Evolutionary conservation across 2,329 filamentous ascomycete genomes (phyloP).

Genomic region (Aphanoascus verrucosus): DNA sequence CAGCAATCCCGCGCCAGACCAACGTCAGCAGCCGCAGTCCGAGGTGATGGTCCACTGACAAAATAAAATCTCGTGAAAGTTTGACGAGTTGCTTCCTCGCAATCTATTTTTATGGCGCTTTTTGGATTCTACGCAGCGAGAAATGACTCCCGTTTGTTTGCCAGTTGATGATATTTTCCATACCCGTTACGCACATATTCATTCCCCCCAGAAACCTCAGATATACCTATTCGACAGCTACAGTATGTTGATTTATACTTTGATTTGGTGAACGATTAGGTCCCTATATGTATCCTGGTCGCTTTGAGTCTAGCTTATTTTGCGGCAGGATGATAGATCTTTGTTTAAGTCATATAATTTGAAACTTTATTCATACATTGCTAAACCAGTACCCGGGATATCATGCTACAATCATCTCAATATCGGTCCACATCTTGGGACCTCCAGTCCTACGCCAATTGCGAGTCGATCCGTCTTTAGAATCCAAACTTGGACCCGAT

Average conservation of each 20-base stretch:
- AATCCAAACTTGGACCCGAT: conserved; percentile 37
- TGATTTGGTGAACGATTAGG: not conserved
- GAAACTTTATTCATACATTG: too few species aligned
- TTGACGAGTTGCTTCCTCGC: not conserved
- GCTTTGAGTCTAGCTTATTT: too few species aligned
- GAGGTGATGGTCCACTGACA: conserved; percentile 40
- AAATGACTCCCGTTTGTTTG: not conserved
- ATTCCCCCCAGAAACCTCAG: not conserved
- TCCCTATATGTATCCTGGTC: not conserved
- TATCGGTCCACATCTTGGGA: too few species aligned
- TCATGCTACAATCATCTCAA: too few species aligned
- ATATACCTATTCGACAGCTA: not conserved
- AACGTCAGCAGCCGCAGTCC: conserved; percentile 27
- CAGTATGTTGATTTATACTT: not conserved
- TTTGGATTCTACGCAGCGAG: conserved; percentile 6
- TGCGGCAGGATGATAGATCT: too few species aligned
- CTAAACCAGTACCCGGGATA: too few species aligned
- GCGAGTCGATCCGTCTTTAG: conserved; percentile 17
- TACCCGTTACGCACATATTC: conserved; percentile 5
- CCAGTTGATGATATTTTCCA: not conserved
- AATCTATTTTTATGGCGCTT: not conserved
- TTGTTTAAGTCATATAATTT: too few species aligned
- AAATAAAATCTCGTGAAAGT: too few species aligned
- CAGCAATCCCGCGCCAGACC: conserved; percentile 31
- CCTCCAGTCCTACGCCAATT: not conserved